A percentile compares a stretch with the other conserved stretches of the same genome.
phyloP scores from a whole-genome alignment of 805 yeast species.

The Kodamaea kaohsiungensis region DNA sequence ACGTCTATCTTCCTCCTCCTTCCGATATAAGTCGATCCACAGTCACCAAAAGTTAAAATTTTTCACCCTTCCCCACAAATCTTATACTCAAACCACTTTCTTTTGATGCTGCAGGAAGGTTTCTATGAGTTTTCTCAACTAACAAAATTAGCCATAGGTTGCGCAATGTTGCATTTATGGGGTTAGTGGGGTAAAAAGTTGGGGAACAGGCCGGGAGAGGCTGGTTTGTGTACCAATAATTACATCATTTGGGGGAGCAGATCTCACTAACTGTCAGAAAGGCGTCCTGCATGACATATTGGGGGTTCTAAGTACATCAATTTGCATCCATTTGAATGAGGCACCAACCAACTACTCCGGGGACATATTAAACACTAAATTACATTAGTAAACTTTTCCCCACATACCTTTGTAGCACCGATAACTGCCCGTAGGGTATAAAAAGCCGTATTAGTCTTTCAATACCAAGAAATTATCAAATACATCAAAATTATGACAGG shows the following conservation, averaged over 20 bases:
- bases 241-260: background rate
- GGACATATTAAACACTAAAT: background rate
- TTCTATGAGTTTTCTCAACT: background rate
- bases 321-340: background rate
- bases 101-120: background rate
- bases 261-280: background rate
- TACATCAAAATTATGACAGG: background rate
- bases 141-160: background rate
- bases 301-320: background rate
- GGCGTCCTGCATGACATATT: background rate
- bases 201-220: background rate
- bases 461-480: background rate
- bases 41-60: background rate
- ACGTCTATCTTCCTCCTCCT: background rate
- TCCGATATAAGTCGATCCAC: background rate
- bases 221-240: background rate
- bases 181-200: background rate
- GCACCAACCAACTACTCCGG: background rate
- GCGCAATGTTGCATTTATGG: background rate
- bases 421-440: background rate
- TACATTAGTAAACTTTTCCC: background rate
- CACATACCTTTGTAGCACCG: background rate
- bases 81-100: background rate
- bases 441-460: background rate
- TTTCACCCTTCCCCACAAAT: background rate